Base-by-base conservation (phyloP, 1,139 yeast genomes). In the Ogataea hybrid region DNA sequence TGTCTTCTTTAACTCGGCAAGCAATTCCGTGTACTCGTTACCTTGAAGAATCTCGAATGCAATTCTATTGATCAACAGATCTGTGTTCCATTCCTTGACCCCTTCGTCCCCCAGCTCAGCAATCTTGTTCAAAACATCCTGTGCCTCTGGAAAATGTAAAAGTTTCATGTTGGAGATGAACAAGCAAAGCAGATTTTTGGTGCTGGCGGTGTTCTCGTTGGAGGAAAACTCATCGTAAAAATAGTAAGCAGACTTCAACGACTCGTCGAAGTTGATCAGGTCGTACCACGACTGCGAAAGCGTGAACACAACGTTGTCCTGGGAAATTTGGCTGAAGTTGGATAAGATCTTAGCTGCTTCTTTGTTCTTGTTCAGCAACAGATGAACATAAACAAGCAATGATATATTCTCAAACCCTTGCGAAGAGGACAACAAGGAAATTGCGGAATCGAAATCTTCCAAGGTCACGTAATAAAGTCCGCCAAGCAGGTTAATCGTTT, bases 31-130 rank as follows among this genome's bases (percentile, higher is more conserved):
- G 28, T 46, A 44, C 10, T 50, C 46, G 21, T 54, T 68, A 12
- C 77, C 77, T 50, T 71, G 64, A 52, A 77, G 64, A 44, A 74
- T 70, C 46, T 74, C 71, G 42, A 70, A 70, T 2, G 82, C 68
- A 43, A 81, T 73, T 57, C 73, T 68, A 58, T 75, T 75, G 40
- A 82, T 80, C 38, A 79, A 53, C 35, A 75, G 67, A 56, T 76
- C 75, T 15, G 70, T 72, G 31, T 54, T 49, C 54, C 59, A 58
- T 22, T 42, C 44, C 18, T 31, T 27, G 41, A 46, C 37, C 11
- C 35, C 32, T 16, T 56, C 56, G n/a, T 46, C 54, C 44, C 58
- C 54, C 39, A 53, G 50, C 35, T 62, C 64, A 37, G 62, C 57
- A 44, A 62, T 50, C 39, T 60, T 49, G 25, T 56, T 59, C 4